Evolutionary conservation across 495 filamentous ascomycete species (phyloP).

Genomic region (Parathielavia appendiculata): DNA sequence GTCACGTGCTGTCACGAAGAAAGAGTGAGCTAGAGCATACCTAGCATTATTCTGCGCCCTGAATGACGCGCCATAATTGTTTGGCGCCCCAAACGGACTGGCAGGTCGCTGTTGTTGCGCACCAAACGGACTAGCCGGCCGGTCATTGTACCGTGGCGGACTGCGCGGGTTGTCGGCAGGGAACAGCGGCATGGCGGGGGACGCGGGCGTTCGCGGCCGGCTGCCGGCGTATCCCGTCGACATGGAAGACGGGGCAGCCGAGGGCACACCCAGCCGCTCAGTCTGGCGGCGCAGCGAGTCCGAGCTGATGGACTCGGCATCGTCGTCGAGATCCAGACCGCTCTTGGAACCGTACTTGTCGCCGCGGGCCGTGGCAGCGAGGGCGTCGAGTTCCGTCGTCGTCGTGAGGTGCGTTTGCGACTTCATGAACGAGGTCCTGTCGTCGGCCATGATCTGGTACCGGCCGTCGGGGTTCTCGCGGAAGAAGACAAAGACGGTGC

Average conservation of each 20-base stretch:
- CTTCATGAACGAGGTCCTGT: conserved; percentile 97
- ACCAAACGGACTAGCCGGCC: conserved; percentile 21
- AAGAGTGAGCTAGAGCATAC: conserved; percentile 28
- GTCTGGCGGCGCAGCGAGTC: conserved; percentile 32
- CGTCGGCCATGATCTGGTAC: conserved; percentile 95
- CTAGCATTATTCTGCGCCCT: conserved; percentile 35
- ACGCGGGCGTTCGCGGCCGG: conserved; percentile 54
- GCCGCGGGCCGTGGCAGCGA: conserved; percentile 88
- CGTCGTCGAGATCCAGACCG: conserved; percentile 68
- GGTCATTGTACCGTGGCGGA: conserved; percentile 19
- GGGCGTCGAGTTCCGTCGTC: conserved; percentile 87
- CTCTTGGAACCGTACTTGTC: conserved; percentile 70
- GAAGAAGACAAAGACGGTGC: conserved; percentile 75
- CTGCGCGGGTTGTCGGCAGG: conserved; percentile 34
- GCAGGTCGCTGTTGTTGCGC: conserved; percentile 19
- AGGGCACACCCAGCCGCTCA: conserved; percentile 27
- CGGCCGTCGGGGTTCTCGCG: conserved; percentile 94
- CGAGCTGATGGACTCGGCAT: conserved; percentile 61
- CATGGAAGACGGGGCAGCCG: conserved; percentile 7
- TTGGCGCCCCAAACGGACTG: conserved; percentile 21
- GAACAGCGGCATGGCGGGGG: conserved; percentile 60
- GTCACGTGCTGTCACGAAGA: background rate
- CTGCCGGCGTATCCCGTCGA: conserved; percentile 9
- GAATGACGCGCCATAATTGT: background rate
- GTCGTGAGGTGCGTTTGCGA: conserved; percentile 77